phyloP scores from a whole-genome alignment of 1,284 basidiomycete genomes.

The Porodaedalea pini region DNA sequence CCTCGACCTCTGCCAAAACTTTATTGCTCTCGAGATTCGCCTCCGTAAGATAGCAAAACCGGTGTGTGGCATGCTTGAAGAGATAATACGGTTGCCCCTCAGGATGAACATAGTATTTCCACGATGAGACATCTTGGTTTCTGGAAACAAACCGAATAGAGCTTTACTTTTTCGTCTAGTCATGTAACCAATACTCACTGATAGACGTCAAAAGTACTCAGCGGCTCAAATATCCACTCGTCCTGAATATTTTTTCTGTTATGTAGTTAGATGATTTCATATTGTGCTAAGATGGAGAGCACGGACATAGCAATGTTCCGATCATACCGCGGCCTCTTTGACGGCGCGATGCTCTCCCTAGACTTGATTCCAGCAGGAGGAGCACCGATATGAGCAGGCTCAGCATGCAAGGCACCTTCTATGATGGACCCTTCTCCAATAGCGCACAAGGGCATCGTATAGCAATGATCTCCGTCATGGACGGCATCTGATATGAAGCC shows the following conservation, averaged over 20 bases:
- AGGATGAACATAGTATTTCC: slow-evolving; percentile 7
- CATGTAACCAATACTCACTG: not conserved
- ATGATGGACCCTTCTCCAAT: not conserved
- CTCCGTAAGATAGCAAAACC: slow-evolving; percentile 5
- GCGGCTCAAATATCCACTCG: not conserved
- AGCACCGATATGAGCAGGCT: not conserved
- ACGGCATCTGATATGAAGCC: not conserved
- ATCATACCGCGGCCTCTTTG: not conserved
- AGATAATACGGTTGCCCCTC: slow-evolving; percentile 9
- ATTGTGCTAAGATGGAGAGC: not conserved
- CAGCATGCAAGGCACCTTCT: not conserved
- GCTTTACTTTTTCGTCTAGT: not conserved
- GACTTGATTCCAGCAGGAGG: not conserved
- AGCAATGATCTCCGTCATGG: not conserved
- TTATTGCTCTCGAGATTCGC: not conserved
- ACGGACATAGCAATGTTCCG: slow-evolving; percentile 6
- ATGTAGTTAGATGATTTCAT: not conserved
- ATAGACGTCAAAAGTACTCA: not conserved
- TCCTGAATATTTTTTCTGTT: not conserved
- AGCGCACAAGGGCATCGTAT: not conserved
- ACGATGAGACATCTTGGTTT: not conserved
- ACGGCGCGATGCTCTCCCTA: not conserved
- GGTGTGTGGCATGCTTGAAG: not conserved
- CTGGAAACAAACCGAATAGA: not conserved
- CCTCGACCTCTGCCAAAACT: not conserved